phyloP scores from a whole-genome alignment of 2,329 filamentous ascomycete genomes.

The Fusarium citri region DNA sequence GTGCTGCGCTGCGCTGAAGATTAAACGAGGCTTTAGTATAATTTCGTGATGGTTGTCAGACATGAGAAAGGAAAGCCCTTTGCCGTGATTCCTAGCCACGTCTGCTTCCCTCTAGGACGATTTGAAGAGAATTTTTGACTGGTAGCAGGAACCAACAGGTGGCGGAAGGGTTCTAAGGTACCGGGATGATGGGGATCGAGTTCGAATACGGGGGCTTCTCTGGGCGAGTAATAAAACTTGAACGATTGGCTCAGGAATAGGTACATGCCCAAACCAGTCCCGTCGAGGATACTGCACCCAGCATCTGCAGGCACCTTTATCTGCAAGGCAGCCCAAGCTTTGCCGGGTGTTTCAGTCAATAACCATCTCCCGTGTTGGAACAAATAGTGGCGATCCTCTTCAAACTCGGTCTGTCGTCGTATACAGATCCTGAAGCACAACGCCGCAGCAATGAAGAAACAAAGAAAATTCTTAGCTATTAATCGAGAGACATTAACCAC shows the following conservation, averaged over 20 bases:
- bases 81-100: constrained; percentile 40
- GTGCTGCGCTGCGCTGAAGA: constrained; percentile 53
- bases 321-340: constrained; percentile 5
- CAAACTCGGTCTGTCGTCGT: constrained; percentile 30
- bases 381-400: constrained; percentile 15
- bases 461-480: constrained; percentile 47
- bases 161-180: constrained; percentile 42
- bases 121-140: constrained; percentile 38
- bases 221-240: constrained; percentile 8
- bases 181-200: constrained; percentile 31
- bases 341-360: constrained; percentile 19
- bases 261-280: constrained; percentile 12
- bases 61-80: constrained; percentile 44
- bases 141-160: constrained; percentile 28
- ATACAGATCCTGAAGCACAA: constrained; percentile 38
- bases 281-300: constrained; percentile 7
- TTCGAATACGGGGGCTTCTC: constrained; percentile 21
- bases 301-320: constrained; percentile 6
- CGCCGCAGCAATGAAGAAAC: constrained; percentile 46
- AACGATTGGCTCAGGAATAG: background rate
- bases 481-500: constrained; percentile 67
- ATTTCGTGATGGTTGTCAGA: constrained; percentile 53
- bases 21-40: constrained; percentile 52
- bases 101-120: constrained; percentile 33
- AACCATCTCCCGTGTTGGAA: constrained; percentile 9